These are phyloP conservation scores for Aspergillus nidulans DNA, from an alignment of 495 filamentous ascomycete species.

Conservation along the genomic window DNA sequence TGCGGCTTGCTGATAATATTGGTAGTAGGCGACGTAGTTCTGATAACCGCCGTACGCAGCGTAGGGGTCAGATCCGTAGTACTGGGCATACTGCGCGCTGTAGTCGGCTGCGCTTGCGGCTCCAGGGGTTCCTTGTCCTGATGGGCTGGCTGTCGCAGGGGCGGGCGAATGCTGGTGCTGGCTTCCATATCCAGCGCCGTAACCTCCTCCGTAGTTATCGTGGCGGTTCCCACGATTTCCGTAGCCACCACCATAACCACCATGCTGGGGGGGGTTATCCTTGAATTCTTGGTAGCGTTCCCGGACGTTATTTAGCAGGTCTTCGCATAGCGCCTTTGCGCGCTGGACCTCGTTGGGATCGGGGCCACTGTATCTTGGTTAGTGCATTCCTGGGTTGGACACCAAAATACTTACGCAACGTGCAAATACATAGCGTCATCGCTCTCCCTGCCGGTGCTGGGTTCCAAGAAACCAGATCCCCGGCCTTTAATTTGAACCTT, in stretches of 20 bases:
- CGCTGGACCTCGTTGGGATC: slow-evolving; percentile 79
- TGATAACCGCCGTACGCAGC: slow-evolving; percentile 87
- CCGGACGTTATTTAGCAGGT: slow-evolving; percentile 76
- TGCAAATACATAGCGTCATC: slow-evolving; percentile 95
- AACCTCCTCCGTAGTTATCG: slow-evolving; percentile 39
- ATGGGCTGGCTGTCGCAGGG: slow-evolving; percentile 35
- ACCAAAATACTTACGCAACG: slow-evolving; percentile 60
- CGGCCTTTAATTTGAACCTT: slow-evolving; percentile 97
- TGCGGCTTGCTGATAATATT: slow-evolving; percentile 64
- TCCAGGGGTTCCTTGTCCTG: slow-evolving; percentile 28
- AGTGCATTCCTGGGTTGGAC: slow-evolving; percentile 5
- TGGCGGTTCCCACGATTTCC: neutral
- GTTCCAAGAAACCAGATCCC: slow-evolving; percentile 92
- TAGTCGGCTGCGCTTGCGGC: slow-evolving; percentile 54
- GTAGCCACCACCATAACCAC: neutral
- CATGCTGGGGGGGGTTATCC: slow-evolving; percentile 67
- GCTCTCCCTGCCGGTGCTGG: slow-evolving; percentile 75
- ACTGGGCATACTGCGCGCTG: slow-evolving; percentile 79
- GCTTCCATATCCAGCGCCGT: slow-evolving; percentile 32
- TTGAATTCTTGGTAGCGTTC: slow-evolving; percentile 88
- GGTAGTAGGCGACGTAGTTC: slow-evolving; percentile 62
- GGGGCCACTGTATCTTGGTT: slow-evolving; percentile 64
- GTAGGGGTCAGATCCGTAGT: slow-evolving; percentile 80
- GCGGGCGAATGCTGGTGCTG: slow-evolving; percentile 35
- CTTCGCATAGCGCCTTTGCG: slow-evolving; percentile 83